A percentile compares a stretch with the other conserved stretches of the same genome.
Conservation (phyloP, 305 asterid species). For the Solanum hybrid region DNA sequence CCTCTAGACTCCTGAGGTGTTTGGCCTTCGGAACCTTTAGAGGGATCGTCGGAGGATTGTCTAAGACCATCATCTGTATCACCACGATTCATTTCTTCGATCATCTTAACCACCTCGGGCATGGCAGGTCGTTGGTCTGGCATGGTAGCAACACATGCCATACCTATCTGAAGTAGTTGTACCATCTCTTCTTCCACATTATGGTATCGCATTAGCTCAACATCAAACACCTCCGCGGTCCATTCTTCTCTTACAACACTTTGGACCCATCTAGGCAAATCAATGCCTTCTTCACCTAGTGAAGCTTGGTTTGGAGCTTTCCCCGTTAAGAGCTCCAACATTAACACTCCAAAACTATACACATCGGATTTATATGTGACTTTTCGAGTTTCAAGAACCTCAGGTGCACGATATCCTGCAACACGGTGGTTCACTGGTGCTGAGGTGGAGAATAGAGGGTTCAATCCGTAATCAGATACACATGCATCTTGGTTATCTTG, state of each 20-base stretch:
- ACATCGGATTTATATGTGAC: conserved; percentile 81
- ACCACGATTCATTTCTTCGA: conserved; percentile 70
- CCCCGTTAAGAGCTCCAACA: conserved; percentile 81
- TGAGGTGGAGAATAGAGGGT: conserved; percentile 56
- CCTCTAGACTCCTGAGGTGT: conserved; percentile 60
- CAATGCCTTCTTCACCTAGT: conserved; percentile 92
- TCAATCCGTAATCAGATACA: conserved; percentile 77
- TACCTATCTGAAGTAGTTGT: conserved; percentile 90
- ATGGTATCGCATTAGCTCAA: conserved; percentile 89
- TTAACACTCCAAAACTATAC: conserved; percentile 80
- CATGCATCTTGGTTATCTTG: conserved; percentile 56
- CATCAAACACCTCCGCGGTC: conserved; percentile 98
- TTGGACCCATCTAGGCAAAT: conserved; percentile 96
- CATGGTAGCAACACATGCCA: conserved; percentile 79
- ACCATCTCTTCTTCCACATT: conserved; percentile 98
- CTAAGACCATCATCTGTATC: conserved; percentile 68
- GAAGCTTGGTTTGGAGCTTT: conserved; percentile 97
- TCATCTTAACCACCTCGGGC: conserved; percentile 75
- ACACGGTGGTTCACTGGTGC: conserved; percentile 59
- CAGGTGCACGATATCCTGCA: conserved; percentile 93
- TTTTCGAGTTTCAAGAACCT: conserved; percentile 76
- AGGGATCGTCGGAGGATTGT: conserved; percentile 71
- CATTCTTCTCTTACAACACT: conserved; percentile 97
- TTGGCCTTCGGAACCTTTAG: conserved; percentile 70
- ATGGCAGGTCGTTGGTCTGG: conserved; percentile 86